A percentile compares a stretch with the other conserved stretches of the same genome.
Conservation (phyloP, 2,329 filamentous ascomycete species). For the Trichoderma breve region DNA sequence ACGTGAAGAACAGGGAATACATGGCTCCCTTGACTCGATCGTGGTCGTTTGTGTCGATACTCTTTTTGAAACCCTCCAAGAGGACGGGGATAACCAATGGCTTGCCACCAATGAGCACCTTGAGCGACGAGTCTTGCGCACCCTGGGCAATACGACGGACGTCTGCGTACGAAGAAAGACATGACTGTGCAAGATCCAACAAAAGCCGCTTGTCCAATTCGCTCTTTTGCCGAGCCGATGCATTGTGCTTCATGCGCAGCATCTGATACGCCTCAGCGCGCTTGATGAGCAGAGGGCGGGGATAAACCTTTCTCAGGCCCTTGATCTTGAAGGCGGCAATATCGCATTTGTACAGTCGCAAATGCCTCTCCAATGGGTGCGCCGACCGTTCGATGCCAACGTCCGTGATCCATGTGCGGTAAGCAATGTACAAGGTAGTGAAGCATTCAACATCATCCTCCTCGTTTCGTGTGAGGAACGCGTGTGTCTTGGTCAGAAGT, state of each 20-base stretch:
- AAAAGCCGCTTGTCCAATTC: constrained; percentile 84
- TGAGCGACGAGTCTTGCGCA: constrained; percentile 88
- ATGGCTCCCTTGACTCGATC: constrained; percentile 92
- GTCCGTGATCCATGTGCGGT: constrained; percentile 95
- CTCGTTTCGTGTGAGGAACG: constrained; percentile 77
- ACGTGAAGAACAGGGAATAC: constrained; percentile 87
- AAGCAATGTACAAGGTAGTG: constrained; percentile 86
- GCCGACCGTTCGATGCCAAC: constrained; percentile 95
- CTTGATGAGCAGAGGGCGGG: constrained; percentile 85
- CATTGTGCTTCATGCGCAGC: constrained; percentile 90
- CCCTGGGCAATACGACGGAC: constrained; percentile 92
- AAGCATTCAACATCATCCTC: constrained; percentile 97
- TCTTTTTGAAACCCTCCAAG: constrained; percentile 72
- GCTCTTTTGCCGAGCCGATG: constrained; percentile 81
- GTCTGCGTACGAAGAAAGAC: constrained; percentile 88
- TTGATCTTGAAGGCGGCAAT: constrained; percentile 92
- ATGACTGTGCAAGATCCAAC: constrained; percentile 84
- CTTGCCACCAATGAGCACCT: constrained; percentile 83
- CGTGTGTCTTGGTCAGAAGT: constrained; percentile 78
- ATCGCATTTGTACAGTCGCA: constrained; percentile 80
- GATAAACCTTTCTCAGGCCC: constrained; percentile 87
- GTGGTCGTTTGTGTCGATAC: constrained; percentile 76
- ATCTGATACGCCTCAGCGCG: constrained; percentile 93
- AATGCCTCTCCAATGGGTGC: constrained; percentile 84
- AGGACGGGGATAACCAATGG: constrained; percentile 88